Evolutionary conservation across 2,329 filamentous ascomycete species (phyloP).

Genomic region (Fusarium sulawesiense): DNA sequence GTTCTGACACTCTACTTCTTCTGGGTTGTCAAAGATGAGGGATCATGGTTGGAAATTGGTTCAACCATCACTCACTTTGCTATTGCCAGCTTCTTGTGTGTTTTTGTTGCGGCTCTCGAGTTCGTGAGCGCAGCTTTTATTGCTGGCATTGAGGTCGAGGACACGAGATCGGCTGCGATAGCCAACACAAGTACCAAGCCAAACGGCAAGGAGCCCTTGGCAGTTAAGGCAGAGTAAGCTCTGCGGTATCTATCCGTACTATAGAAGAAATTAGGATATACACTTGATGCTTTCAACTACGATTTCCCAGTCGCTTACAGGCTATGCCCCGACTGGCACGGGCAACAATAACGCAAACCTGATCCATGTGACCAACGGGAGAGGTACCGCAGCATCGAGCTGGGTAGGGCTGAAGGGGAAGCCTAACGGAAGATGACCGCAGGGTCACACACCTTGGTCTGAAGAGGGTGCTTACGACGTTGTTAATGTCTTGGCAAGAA

Average conservation of each 20-base stretch:
- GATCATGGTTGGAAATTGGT: conserved; percentile 96
- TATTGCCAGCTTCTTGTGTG: conserved; percentile 88
- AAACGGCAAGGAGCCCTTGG: conserved; percentile 30
- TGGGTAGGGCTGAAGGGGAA: conserved; percentile 40
- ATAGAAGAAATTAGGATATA: conserved; percentile 4
- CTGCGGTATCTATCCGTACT: not conserved
- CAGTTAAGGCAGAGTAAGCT: conserved; percentile 12
- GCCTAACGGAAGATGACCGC: conserved; percentile 44
- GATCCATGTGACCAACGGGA: conserved; percentile 16
- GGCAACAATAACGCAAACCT: not conserved
- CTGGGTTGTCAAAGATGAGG: conserved; percentile 96
- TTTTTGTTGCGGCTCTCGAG: conserved; percentile 91
- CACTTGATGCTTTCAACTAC: conserved; percentile 1
- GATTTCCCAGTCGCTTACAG: not conserved
- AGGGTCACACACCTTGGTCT: conserved; percentile 15
- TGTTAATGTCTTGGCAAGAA: conserved; percentile 29
- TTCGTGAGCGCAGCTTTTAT: conserved; percentile 86
- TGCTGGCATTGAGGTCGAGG: conserved; percentile 77
- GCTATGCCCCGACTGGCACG: not conserved
- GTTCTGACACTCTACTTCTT: conserved; percentile 96
- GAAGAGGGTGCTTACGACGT: conserved; percentile 24
- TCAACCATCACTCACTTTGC: conserved; percentile 96
- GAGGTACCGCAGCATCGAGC: conserved; percentile 1
- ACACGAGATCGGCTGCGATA: conserved; percentile 7
- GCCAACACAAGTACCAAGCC: conserved; percentile 18